A percentile compares a stretch with the other conserved stretches of the same genome.
phyloP scores from a whole-genome alignment of 1,284 basidiomycete genomes.

The Mrakiaceae sp. region DNA sequence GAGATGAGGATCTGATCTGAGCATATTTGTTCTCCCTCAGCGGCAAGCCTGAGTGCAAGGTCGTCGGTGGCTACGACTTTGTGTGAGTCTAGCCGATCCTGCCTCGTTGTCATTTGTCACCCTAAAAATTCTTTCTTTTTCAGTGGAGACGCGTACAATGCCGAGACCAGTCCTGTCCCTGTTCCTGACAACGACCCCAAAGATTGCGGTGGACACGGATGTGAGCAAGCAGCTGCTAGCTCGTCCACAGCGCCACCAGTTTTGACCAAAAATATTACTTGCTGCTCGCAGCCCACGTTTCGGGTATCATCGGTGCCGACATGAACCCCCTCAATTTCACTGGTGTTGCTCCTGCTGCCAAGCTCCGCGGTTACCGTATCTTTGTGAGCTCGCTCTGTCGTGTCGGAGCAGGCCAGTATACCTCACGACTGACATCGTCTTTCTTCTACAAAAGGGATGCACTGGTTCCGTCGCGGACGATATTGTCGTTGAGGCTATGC shows the following conservation, averaged over 20 bases:
- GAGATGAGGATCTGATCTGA: no score
- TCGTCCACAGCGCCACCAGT: not conserved
- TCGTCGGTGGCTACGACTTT: slow-evolving; percentile 2
- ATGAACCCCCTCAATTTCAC: not conserved
- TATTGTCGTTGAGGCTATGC: not conserved
- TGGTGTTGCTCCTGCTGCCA: slow-evolving; percentile 9
- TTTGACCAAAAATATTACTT: not conserved
- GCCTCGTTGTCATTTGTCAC: not conserved
- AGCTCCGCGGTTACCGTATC: not conserved
- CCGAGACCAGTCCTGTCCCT: not conserved
- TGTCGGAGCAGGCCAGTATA: no score
- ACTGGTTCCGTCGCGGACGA: not conserved
- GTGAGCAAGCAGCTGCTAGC: not conserved
- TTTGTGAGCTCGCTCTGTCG: not conserved
- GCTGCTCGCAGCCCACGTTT: not conserved
- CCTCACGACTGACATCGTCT: no score
- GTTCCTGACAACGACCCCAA: slow-evolving; percentile 6
- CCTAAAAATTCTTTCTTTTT: no score
- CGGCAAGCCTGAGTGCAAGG: slow-evolving; percentile 4
- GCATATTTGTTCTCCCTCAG: no score
- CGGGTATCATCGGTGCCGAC: slow-evolving; percentile 10
- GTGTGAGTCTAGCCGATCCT: not conserved
- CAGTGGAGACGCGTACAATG: slow-evolving; percentile 1
- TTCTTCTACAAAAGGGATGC: not conserved
- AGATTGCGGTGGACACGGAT: slow-evolving; percentile 37